Percentiles rank a stretch among this genome's conserved stretches.
Conservation (phyloP, 768 basidiomycete genomes). For the Clavaria fumosa region DNA sequence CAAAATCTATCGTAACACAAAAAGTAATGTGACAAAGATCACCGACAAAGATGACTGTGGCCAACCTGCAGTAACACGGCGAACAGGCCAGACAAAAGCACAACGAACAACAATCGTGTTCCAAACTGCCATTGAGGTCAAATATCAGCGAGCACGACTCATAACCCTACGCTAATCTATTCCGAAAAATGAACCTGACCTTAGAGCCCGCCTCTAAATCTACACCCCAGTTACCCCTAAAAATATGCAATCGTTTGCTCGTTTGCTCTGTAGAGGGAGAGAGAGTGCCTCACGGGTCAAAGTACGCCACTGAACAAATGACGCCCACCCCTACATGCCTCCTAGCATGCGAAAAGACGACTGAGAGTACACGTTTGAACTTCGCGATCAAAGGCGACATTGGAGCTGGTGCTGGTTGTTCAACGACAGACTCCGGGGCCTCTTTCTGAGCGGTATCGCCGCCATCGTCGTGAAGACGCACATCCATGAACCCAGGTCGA, state of each 20-base stretch:
- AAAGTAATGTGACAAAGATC: too few species aligned
- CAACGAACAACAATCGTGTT: slow-evolving; percentile 73
- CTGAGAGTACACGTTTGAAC: slow-evolving; percentile 18
- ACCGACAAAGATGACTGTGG: too few species aligned
- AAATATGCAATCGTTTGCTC: not conserved
- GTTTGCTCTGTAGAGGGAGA: not conserved
- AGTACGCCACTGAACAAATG: slow-evolving; percentile 79
- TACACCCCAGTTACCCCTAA: slow-evolving; percentile 78
- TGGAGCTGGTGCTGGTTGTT: not conserved
- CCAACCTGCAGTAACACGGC: slow-evolving; percentile 73
- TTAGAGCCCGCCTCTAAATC: slow-evolving; percentile 83
- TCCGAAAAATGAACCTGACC: too few species aligned
- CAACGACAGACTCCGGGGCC: slow-evolving; percentile 6
- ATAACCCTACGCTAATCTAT: too few species aligned
- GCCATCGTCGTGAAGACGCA: slow-evolving; percentile 8
- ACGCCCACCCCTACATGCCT: slow-evolving; percentile 73
- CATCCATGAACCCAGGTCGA: slow-evolving; percentile 11
- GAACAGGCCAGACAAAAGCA: slow-evolving; percentile 68
- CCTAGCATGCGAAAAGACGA: slow-evolving; percentile 33
- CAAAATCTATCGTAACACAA: slow-evolving; percentile 7
- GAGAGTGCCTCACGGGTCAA: slow-evolving; percentile 56
- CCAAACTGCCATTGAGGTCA: slow-evolving; percentile 72
- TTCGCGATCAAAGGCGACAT: slow-evolving; percentile 10
- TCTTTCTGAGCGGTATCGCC: slow-evolving; percentile 17
- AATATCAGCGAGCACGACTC: too few species aligned